A percentile compares a stretch with the other conserved stretches of the same genome.
phyloP scores from a whole-genome alignment of 257 asterid species.

The Penstemon newberryi region DNA sequence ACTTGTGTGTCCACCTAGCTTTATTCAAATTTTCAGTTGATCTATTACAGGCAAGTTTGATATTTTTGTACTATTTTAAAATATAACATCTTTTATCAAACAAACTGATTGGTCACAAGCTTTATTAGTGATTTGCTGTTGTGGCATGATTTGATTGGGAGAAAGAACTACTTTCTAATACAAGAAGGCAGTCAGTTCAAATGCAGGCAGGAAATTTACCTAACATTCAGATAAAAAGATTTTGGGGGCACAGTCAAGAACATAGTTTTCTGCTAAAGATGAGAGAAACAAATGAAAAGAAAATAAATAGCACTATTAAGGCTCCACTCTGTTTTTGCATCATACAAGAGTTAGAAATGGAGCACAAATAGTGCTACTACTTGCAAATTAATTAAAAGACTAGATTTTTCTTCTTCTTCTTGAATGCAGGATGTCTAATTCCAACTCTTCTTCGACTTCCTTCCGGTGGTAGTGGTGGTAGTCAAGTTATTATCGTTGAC shows the following conservation, averaged over 20 bases:
- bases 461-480: constrained; percentile 20
- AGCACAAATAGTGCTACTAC: constrained; percentile 57
- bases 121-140: constrained; percentile 21
- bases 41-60: constrained; percentile 13
- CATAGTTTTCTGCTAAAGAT: constrained; percentile 37
- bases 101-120: not conserved
- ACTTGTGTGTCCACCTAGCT: constrained; percentile 23
- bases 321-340: constrained; percentile 49
- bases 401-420: constrained; percentile 10
- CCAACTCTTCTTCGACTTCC: constrained; percentile 39
- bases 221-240: constrained; percentile 28
- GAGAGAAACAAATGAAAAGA: constrained; percentile 5
- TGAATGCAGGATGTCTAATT: not conserved
- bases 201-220: constrained; percentile 28
- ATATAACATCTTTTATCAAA: not conserved
- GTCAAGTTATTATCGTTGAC: constrained; percentile 30
- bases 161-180: constrained; percentile 16
- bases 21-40: constrained; percentile 25
- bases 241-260: constrained; percentile 32
- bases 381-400: constrained; percentile 18
- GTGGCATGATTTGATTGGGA: constrained; percentile 38
- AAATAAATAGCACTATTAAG: constrained; percentile 52
- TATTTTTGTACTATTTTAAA: constrained; percentile 3
- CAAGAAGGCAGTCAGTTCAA: constrained; percentile 28
- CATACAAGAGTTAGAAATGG: constrained; percentile 42